A percentile compares a stretch with the other conserved stretches of the same genome.
Evolutionary conservation across 768 basidiomycete genomes (phyloP).

Genomic region (Suillus occidentalis): DNA sequence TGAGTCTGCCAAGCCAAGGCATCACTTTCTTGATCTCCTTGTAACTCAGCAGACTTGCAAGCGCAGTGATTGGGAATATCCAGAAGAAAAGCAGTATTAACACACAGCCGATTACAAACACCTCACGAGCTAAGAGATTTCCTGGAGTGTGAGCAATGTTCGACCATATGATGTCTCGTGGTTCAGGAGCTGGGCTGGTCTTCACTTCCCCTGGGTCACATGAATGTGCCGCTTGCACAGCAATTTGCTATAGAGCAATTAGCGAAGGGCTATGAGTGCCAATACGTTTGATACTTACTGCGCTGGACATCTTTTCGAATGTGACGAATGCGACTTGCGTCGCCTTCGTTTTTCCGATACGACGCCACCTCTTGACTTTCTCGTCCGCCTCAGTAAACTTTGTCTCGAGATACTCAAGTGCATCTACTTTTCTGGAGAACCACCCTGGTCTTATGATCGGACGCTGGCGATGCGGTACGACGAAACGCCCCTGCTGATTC

Average conservation of each 20-base stretch:
- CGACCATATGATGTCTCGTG: constrained; percentile 93
- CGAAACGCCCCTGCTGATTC: constrained; percentile 54
- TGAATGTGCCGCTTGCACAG: constrained; percentile 79
- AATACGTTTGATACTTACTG: constrained; percentile 48
- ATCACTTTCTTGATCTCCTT: constrained; percentile 87
- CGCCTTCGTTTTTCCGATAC: constrained; percentile 72
- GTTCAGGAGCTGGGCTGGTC: constrained; percentile 85
- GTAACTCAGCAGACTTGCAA: constrained; percentile 88
- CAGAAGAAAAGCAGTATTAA: constrained; percentile 83
- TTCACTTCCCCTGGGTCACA: constrained; percentile 62
- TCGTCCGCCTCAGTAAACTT: constrained; percentile 84
- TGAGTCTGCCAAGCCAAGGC: constrained; percentile 85
- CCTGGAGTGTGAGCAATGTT: constrained; percentile 73
- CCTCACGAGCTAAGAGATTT: constrained; percentile 62
- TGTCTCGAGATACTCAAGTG: constrained; percentile 82
- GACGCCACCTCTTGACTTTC: constrained; percentile 70
- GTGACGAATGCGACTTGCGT: constrained; percentile 92
- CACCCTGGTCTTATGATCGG: constrained; percentile 76
- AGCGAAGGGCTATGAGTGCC: neutral
- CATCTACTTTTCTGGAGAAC: constrained; percentile 81
- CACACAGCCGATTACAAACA: constrained; percentile 70
- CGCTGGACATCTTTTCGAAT: constrained; percentile 92
- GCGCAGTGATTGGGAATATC: constrained; percentile 85
- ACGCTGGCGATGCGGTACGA: constrained; percentile 71
- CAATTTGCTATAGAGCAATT: constrained; percentile 65